A percentile compares a stretch with the other conserved stretches of the same genome.
Conservation (phyloP, 495 filamentous ascomycete species). For the Penicillium cataractarum region DNA sequence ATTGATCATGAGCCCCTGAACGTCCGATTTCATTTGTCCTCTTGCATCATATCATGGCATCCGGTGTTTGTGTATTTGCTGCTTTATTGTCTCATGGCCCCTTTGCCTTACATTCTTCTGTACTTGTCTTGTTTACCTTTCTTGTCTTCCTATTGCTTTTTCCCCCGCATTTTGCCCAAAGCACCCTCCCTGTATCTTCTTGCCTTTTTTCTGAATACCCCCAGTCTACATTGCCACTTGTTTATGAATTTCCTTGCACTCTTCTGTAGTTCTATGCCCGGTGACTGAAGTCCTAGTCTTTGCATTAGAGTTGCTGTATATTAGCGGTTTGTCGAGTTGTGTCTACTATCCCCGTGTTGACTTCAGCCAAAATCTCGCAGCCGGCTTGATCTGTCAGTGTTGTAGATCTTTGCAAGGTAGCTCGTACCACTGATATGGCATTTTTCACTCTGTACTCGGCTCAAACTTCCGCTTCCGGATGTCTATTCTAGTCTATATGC, state of each 20-base stretch:
- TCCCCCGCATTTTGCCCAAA: not conserved
- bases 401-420: not conserved
- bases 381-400: not conserved
- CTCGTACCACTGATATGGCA: no score
- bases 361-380: not conserved
- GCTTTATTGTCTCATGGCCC: slow-evolving; percentile 4
- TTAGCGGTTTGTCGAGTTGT: slow-evolving; percentile 27
- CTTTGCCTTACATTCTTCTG: not conserved
- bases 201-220: slow-evolving; percentile 27
- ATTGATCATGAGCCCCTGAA: slow-evolving; percentile 24
- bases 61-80: slow-evolving; percentile 26
- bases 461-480: not conserved
- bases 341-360: not conserved
- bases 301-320: slow-evolving; percentile 44
- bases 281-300: slow-evolving; percentile 22
- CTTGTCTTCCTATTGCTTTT: slow-evolving; percentile 6
- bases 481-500: no score
- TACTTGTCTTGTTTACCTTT: slow-evolving; percentile 14
- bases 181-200: slow-evolving; percentile 2
- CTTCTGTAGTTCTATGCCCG: slow-evolving; percentile 27
- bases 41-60: slow-evolving; percentile 36
- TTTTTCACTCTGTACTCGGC: not conserved
- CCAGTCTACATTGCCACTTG: slow-evolving; percentile 20
- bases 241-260: slow-evolving; percentile 21
- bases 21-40: slow-evolving; percentile 22